Base-by-base conservation (phyloP, 2,329 filamentous ascomycete species). In the Nemania sp. region DNA sequence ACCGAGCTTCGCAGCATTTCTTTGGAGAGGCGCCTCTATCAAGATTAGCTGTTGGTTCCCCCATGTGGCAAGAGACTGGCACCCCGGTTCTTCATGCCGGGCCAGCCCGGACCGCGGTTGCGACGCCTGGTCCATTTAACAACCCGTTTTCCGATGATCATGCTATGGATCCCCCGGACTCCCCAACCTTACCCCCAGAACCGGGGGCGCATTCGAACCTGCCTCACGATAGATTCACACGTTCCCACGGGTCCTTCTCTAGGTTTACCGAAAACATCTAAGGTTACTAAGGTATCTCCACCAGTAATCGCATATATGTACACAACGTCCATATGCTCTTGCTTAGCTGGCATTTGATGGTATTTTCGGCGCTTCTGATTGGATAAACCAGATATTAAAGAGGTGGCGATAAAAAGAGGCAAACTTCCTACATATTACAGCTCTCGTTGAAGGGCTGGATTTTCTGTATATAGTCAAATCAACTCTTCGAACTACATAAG, bases 71-170 rank as follows among this genome's bases (percentile, higher is more conserved):
- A 24, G 77, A 81, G 49, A 85, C 82, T 64, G 82, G 83, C 8
- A 72, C 84, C 3, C 78, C 80, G n/a, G 74, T 85, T 26, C 79
- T 85, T 66, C 77, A 84, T 57, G 79, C 82, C n/a, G 82, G 86
- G n/a, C 86, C 86, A 14, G 83, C 80, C 15, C 79, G 84, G 49
- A 84, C 82, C 3, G 81, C 86, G 1, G 73, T 87, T 14, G 80
- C 81, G 52, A 79, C 82, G 54, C 74, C 79, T 44, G 77, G 75
- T 20, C 79, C 80, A 0, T 81, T 81, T 50, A 70, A 72, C 30
- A 48, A 60, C 33, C 56, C 59, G 26, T 61, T 61, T 26, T 59
- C 59, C 26, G 59, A 61, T 17, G 56, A 54, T 22, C 60, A 67
- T 68, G 11, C 62, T 70, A 60, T 53, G 47, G 52, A 65, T 60